Percentiles rank a stretch among this genome's conserved stretches.
phyloP scores from a whole-genome alignment of 139 green algal species.

The Chlorella sorokiniana region DNA sequence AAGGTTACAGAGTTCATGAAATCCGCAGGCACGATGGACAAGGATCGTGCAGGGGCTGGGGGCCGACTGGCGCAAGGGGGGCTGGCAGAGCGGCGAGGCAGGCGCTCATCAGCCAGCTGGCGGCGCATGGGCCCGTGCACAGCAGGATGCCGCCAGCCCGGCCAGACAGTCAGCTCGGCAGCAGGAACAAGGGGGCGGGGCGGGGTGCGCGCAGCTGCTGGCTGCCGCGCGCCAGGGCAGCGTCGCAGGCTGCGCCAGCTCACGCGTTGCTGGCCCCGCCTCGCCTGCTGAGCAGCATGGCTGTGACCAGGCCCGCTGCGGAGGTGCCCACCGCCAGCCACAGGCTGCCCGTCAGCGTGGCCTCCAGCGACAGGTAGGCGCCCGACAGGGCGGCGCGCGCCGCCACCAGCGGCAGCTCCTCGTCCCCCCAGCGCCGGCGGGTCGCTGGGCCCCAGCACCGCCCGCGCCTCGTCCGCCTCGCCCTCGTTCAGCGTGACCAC shows the following conservation, averaged over 20 bases:
- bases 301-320: neutral
- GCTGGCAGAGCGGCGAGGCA: no score
- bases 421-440: neutral
- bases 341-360: slow-evolving; percentile 31
- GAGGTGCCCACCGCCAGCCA: slow-evolving; percentile 27
- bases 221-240: no score
- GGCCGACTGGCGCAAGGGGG: no score
- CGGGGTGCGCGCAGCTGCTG: no score
- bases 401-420: slow-evolving; percentile 10
- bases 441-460: neutral
- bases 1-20: no score
- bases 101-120: no score
- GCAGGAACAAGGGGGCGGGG: no score
- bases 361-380: slow-evolving; percentile 11
- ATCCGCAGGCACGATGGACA: no score
- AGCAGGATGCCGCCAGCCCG: no score
- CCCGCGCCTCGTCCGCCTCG: neutral
- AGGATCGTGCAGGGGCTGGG: no score
- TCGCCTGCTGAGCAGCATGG: slow-evolving; percentile 1
- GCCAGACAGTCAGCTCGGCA: no score
- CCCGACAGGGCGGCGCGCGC: neutral
- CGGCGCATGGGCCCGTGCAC: no score
- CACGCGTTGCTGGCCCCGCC: neutral
- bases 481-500: neutral
- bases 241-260: neutral